These are phyloP conservation scores for Lentithecium fluviatile DNA, from an alignment of 495 filamentous ascomycete species.

Conservation along the genomic window DNA sequence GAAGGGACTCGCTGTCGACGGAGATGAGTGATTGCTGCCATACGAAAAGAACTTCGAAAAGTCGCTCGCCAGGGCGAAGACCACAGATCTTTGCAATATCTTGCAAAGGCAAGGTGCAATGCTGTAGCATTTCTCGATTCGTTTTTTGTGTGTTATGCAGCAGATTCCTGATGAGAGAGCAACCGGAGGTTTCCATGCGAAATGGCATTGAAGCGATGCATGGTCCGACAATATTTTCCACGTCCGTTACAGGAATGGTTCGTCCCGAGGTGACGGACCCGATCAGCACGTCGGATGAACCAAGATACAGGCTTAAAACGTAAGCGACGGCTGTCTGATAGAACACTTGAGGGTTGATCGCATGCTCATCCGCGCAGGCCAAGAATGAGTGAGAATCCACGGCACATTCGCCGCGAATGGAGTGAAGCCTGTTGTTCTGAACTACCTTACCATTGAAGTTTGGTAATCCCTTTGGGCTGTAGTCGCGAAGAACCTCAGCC, in stretches of 20 bases:
- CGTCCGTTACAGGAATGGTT: slow-evolving; percentile 59
- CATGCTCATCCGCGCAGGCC: slow-evolving; percentile 14
- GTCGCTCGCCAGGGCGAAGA: slow-evolving; percentile 46
- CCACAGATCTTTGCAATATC: slow-evolving; percentile 63
- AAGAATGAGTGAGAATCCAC: background rate
- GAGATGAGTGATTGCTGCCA: slow-evolving; percentile 69
- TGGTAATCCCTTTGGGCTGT: slow-evolving; percentile 46
- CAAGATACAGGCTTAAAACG: slow-evolving; percentile 61
- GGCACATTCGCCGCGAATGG: background rate
- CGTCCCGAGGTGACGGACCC: slow-evolving; percentile 76
- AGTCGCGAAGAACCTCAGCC: slow-evolving; percentile 52
- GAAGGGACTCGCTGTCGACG: slow-evolving; percentile 31
- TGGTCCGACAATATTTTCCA: slow-evolving; percentile 72
- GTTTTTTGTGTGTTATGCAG: slow-evolving; percentile 57
- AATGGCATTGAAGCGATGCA: slow-evolving; percentile 69
- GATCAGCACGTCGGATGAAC: slow-evolving; percentile 66
- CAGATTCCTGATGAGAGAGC: slow-evolving; percentile 55
- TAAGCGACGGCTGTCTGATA: slow-evolving; percentile 70
- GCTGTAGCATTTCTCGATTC: slow-evolving; percentile 59
- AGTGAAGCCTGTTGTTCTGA: background rate
- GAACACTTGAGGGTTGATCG: slow-evolving; percentile 56
- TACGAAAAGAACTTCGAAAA: slow-evolving; percentile 72
- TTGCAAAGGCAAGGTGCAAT: slow-evolving; percentile 58
- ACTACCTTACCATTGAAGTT: slow-evolving; percentile 44
- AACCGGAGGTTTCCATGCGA: slow-evolving; percentile 52